Base-by-base conservation (phyloP, 495 filamentous ascomycete species). In the Terfezia claveryi region DNA sequence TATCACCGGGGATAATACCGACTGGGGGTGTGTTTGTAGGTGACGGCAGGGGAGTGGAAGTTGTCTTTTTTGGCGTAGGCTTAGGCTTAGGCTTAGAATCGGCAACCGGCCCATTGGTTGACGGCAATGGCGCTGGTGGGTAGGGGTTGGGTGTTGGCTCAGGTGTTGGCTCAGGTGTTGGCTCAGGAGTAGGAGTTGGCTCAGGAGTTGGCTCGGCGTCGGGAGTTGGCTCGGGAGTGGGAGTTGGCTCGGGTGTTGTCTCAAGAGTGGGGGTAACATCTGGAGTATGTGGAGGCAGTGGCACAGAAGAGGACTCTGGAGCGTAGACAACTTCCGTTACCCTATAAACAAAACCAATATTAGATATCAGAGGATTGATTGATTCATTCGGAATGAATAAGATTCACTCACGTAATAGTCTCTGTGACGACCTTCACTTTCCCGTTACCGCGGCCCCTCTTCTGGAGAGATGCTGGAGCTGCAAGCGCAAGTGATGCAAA, bases 391-490 rank as follows among this genome's bases (percentile, higher is more conserved):
- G 11, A 46, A 11, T 16, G 44, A 49, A 9, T n/a, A 49, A 49
- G 44, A 20, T 49, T 49, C 14, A 49, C 44, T 20, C 20, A 49
- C 44, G 44, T 49, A 49, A 20, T 2, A 14, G 20, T 49, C 44
- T 49, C 20, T 0, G 20, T 20, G 44, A 49, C 14, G 9, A 20
- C 20, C 14, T 3, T 49, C 20, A 20, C 20, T 3, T 2, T 49
- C 20, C 44, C 20, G 3, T n/a, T 20, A 9, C 20, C 14, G 20
- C 8, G 14, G 20, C 6, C 44, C 14, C 44, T 14, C 14, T 20
- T 14, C 14, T 20, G 44, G 14, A n/a, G 8, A 9, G 62, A 62
- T 20, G 54, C 53, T 32, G 62, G 61, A 46, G 61, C 44, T 38
- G 55, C 27, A 14, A 49, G 49, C 37, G 56, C 55, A 10, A 54